Evolutionary conservation across 352 stramenopile genomes (phyloP).

Genomic region (Pilasporangium apinafurcum): DNA sequence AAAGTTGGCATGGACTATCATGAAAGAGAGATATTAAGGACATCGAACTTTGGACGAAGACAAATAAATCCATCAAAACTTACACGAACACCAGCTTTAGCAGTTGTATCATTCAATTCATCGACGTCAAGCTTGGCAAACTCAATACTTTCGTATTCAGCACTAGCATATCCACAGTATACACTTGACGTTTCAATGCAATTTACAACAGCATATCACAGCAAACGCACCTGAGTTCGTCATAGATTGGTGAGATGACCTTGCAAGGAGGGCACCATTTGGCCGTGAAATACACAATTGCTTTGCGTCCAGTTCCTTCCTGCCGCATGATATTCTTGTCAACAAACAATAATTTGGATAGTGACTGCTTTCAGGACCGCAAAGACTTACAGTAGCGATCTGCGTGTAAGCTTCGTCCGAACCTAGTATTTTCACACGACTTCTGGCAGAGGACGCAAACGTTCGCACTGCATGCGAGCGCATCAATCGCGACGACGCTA

Average conservation of each 20-base stretch:
- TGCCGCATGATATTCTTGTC: conserved; percentile 8
- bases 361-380: neutral
- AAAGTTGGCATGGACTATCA: conserved; percentile 85
- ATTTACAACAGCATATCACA: neutral
- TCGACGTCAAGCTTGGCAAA: conserved; percentile 87
- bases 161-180: conserved; percentile 14
- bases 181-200: neutral
- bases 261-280: conserved; percentile 91
- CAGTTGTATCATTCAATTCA: conserved; percentile 70
- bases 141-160: conserved; percentile 55
- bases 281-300: conserved; percentile 87
- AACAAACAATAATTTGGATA: neutral
- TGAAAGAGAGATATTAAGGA: neutral
- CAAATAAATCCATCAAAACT: conserved; percentile 8
- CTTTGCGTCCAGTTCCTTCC: conserved; percentile 56
- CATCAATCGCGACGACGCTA: conserved; percentile 16
- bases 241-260: conserved; percentile 85
- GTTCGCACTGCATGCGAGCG: conserved; percentile 16
- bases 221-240: conserved; percentile 62
- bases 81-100: conserved; percentile 77
- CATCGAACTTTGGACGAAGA: neutral
- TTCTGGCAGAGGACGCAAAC: conserved; percentile 31
- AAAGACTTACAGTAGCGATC: conserved; percentile 44
- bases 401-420: conserved; percentile 70
- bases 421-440: conserved; percentile 68